phyloP scores from a whole-genome alignment of 352 stramenopile species.

The Blastocystis sp. region DNA sequence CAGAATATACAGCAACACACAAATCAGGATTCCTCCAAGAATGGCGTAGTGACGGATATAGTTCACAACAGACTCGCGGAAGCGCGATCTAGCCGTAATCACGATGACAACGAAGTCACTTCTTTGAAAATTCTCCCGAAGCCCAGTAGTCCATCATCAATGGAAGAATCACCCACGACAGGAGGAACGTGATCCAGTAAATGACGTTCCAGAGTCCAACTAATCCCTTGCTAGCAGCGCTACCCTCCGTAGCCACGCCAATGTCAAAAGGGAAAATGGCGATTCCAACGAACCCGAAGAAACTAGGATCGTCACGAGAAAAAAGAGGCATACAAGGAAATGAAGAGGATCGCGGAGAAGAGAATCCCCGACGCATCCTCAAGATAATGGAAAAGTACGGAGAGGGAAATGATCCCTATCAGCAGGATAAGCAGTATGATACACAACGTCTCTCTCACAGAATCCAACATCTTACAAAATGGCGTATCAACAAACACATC shows the following conservation, averaged over 20 bases:
- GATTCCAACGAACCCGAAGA: constrained; percentile 24
- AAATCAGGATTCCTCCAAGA: not conserved
- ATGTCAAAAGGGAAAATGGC: constrained; percentile 36
- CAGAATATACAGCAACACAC: not conserved
- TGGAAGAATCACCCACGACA: not conserved
- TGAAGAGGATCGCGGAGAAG: not conserved
- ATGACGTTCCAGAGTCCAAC: not conserved
- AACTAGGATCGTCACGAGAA: not conserved
- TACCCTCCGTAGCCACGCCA: not conserved
- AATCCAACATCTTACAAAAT: not conserved
- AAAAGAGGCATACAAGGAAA: not conserved
- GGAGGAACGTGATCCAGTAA: not conserved
- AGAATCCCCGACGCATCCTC: not conserved
- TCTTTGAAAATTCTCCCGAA: constrained; percentile 31
- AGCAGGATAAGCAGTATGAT: not conserved
- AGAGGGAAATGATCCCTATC: not conserved
- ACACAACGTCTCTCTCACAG: not conserved
- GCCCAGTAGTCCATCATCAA: constrained; percentile 32
- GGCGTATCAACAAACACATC: not conserved
- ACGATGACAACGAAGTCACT: not conserved
- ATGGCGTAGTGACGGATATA: not conserved
- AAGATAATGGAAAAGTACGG: constrained; percentile 3
- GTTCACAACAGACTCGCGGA: not conserved
- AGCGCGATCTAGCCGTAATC: not conserved
- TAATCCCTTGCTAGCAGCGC: not conserved